Conservation (phyloP, 257 asterid species). For the Solanum clarkiae region DNA sequence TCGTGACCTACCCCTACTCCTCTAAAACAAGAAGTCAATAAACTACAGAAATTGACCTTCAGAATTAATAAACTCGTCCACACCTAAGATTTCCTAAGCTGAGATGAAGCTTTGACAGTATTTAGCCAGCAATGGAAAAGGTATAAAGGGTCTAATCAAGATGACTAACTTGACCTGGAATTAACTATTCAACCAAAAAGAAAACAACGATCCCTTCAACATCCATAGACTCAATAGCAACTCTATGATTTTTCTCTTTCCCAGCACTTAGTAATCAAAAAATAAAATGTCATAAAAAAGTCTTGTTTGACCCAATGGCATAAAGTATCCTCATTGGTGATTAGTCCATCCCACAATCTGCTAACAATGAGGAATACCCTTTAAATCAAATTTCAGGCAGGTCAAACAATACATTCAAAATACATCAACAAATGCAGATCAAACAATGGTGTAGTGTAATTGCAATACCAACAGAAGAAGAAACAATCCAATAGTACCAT, state of each 20-base stretch:
- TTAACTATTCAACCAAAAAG: background rate
- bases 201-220: background rate
- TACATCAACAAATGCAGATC: background rate
- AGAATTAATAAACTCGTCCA: background rate
- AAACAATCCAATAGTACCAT: slow-evolving; percentile 43
- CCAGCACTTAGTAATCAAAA: background rate
- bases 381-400: background rate
- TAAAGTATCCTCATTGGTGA: background rate
- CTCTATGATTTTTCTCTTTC: background rate
- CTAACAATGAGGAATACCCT: background rate
- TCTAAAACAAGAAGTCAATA: background rate
- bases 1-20: background rate
- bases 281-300: background rate
- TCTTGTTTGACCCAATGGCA: background rate
- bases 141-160: background rate
- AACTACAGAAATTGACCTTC: background rate
- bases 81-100: background rate
- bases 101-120: background rate
- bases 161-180: background rate
- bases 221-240: background rate
- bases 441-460: background rate
- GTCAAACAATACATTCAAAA: background rate
- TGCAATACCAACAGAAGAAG: background rate
- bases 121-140: background rate
- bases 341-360: background rate